Evolutionary conservation across 2,329 filamentous ascomycete genomes (phyloP).

Genomic region (Hypoxylon sp.): DNA sequence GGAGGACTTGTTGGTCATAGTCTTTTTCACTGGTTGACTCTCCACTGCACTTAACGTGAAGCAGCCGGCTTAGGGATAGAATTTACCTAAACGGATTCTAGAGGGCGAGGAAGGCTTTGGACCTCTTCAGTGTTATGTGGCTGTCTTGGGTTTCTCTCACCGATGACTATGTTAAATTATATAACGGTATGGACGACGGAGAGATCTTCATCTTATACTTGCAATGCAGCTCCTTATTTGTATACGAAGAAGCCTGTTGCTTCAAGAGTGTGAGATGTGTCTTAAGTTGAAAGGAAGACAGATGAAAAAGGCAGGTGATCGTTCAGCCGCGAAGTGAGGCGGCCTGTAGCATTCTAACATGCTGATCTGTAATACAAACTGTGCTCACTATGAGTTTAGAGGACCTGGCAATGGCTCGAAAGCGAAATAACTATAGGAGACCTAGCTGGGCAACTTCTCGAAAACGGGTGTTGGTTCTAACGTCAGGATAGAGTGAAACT

Average conservation of each 20-base stretch:
- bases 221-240: not conserved
- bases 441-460: slow-evolving; percentile 2
- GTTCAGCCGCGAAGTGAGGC: slow-evolving; percentile 21
- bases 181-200: not conserved
- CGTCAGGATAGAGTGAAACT: slow-evolving; percentile 12
- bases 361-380: not conserved
- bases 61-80: too few relatives aligned
- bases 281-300: not conserved
- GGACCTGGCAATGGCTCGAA: not conserved
- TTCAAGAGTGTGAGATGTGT: not conserved
- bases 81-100: too few relatives aligned
- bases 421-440: not conserved
- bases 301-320: not conserved
- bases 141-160: not conserved
- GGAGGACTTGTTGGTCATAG: too few relatives aligned
- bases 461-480: not conserved
- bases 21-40: too few relatives aligned
- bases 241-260: not conserved
- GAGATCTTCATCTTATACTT: not conserved
- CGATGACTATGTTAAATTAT: not conserved
- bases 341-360: not conserved
- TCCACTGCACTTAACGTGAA: too few relatives aligned
- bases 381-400: slow-evolving; percentile 7
- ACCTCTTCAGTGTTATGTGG: too few relatives aligned
- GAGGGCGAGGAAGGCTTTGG: too few relatives aligned